These are phyloP conservation scores for Blastocystis sp. DNA, from an alignment of 352 stramenopile genomes.

Conservation along the genomic window DNA sequence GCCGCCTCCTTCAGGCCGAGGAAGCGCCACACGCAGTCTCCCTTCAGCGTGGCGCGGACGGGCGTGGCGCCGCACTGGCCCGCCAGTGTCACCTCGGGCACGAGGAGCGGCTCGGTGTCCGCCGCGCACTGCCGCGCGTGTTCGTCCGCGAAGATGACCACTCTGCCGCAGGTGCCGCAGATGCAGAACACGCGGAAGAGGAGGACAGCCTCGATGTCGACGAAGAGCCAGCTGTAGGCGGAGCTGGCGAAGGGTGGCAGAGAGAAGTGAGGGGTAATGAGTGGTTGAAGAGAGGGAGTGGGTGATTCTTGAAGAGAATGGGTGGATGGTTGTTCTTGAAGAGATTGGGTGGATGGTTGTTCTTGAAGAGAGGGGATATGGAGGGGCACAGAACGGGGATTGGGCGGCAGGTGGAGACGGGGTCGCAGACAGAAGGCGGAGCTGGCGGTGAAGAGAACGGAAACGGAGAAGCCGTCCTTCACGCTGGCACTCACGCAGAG, in stretches of 20 bases:
- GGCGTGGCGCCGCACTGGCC: background rate
- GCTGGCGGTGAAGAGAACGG: background rate
- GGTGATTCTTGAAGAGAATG: background rate
- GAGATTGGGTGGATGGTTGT: background rate
- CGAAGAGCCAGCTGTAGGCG: background rate
- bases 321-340: background rate
- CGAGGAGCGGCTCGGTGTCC: background rate
- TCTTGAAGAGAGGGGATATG: background rate
- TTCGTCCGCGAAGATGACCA: background rate
- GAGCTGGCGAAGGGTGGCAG: background rate
- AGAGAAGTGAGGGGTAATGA: background rate
- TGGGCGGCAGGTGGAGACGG: background rate
- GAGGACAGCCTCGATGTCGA: background rate
- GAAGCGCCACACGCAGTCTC: conserved; percentile 13
- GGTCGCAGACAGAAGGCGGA: background rate
- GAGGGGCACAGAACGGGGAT: background rate
- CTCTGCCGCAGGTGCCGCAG: background rate
- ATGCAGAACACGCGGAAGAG: background rate
- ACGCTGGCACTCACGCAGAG: background rate
- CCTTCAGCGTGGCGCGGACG: background rate
- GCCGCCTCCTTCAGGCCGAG: background rate
- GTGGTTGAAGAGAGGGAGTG: background rate
- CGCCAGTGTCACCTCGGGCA: background rate
- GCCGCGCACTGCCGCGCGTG: background rate
- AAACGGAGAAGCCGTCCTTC: background rate